Base-by-base conservation (phyloP, 1,139 yeast genomes). In the Debaryomycetaceae sp. region DNA sequence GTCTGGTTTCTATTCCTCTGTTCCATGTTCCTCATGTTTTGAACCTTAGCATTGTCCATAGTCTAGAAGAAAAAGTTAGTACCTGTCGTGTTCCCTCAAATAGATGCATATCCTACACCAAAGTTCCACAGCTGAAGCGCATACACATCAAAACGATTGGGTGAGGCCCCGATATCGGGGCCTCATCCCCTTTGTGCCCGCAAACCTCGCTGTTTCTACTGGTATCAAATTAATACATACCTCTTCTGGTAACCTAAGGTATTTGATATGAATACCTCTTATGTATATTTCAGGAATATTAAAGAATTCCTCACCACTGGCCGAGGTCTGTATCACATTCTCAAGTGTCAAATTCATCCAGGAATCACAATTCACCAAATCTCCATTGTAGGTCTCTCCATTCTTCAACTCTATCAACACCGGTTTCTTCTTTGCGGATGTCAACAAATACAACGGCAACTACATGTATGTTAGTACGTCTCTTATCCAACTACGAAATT, bases 281-380 rank as follows among this genome's bases (percentile, higher is more conserved):
- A 94, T 78, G 56, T 89, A 92, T 43, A 86, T 76, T 55, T 89
- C 96, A 3, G 85, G 81, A 34, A 86, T 65, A 56, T 84, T 82
- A 43, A 75, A 65, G 57, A 87, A 85, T 33, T 70, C 69, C 40
- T 82, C 84, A 13, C 88, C 94, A 49, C 78, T 75, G 56, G 83
- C 71, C 45, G 81, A 80, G 13, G 87, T 79, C 58, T 85, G 91
- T 39, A 83, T 79, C 17, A 86, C 98, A 50, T 89, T 83, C 34
- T 73, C 73, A 41, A 94, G 72, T 1, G 96, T 87, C 52, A 94
- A 72, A 60, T 92, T 92, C 98, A 94, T 94, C 91, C 95, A 88
- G 31, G 88, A 83, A 60, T 94, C 98, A 54, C 96, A 89, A 56
- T 87, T 86, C 43, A 82, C 79, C 47, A 94, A 73, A 45, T 79